These are phyloP conservation scores for Colletotrichum sp. DNA, from an alignment of 2,329 filamentous ascomycete species.

Conservation along the genomic window DNA sequence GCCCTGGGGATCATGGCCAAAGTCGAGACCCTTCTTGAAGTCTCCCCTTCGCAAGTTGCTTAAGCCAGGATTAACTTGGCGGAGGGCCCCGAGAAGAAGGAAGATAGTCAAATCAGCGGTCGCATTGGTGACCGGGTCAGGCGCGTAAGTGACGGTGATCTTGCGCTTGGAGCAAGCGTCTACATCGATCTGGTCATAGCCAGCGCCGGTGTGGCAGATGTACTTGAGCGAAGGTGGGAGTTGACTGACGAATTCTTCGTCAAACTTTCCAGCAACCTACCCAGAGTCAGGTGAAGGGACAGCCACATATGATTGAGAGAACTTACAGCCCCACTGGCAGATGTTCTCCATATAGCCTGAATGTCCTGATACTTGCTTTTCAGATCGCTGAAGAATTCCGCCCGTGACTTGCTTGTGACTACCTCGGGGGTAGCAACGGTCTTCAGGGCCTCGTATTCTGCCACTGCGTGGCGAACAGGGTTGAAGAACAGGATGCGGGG, in stretches of 20 bases:
- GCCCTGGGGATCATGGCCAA: conserved; percentile 38
- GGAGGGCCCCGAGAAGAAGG: conserved; percentile 33
- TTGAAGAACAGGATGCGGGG: no score
- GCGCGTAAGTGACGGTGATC: conserved; percentile 29
- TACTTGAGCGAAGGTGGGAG: conserved; percentile 49
- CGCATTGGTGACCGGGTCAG: conserved; percentile 44
- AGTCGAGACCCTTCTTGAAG: conserved; percentile 30
- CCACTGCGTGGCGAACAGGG: no score
- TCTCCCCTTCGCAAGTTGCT: conserved; percentile 24
- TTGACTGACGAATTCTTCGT: conserved; percentile 48
- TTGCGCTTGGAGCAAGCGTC: conserved; percentile 25
- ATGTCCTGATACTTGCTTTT: no score
- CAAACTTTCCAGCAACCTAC: conserved; percentile 35
- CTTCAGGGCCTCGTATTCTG: no score
- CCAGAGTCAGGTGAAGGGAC: no score
- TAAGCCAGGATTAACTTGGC: conserved; percentile 32
- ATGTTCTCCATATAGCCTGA: conserved; percentile 26
- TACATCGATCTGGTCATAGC: conserved; percentile 33
- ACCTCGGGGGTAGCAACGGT: no score
- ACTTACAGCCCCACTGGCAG: conserved; percentile 17
- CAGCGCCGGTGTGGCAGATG: conserved; percentile 34
- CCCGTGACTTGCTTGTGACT: no score
- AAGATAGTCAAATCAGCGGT: conserved; percentile 38
- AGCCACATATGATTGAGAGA: no score
- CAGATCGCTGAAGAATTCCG: no score